Percentiles rank a stretch among this genome's conserved stretches.
Evolutionary conservation across 2,329 filamentous ascomycete species (phyloP).

Genomic region (Fusarium concolor): DNA sequence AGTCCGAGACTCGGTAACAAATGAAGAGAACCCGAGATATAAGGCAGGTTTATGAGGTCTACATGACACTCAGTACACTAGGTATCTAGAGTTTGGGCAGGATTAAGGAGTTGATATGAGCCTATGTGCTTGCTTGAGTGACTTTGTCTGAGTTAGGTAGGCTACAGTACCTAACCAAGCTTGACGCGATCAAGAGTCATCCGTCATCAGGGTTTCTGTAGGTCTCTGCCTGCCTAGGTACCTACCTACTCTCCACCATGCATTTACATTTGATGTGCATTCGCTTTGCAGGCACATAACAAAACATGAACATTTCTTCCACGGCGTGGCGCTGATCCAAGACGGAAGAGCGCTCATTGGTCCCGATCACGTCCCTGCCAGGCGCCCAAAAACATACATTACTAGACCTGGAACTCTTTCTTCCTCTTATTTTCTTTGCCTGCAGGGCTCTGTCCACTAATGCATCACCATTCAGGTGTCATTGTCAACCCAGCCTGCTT

Average conservation of each 20-base stretch:
- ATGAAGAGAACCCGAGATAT: not conserved
- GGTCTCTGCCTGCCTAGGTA: too few species aligned
- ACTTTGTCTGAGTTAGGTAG: too few species aligned
- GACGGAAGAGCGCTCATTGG: constrained; percentile 49
- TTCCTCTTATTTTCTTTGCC: constrained; percentile 46
- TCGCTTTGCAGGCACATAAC: constrained; percentile 5
- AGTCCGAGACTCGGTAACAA: constrained; percentile 2
- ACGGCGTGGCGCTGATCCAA: constrained; percentile 47
- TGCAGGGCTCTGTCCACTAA: constrained; percentile 49
- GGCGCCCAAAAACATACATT: constrained; percentile 38
- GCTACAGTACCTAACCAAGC: not conserved
- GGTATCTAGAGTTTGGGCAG: not conserved
- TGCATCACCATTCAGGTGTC: constrained; percentile 45
- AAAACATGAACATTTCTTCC: not conserved
- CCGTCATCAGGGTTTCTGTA: constrained; percentile 32
- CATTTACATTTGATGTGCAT: constrained; percentile 12
- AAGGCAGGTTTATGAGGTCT: not conserved
- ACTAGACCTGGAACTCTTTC: constrained; percentile 38
- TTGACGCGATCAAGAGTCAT: constrained; percentile 26
- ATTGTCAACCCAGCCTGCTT: constrained; percentile 26
- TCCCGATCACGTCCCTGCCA: constrained; percentile 44
- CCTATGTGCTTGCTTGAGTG: not conserved
- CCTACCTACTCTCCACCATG: constrained; percentile 3
- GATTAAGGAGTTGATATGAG: not conserved
- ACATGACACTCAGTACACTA: not conserved